These are phyloP conservation scores for Epithemia pelagica DNA, from an alignment of 108 stramenopile genomes.

Conservation along the genomic window DNA sequence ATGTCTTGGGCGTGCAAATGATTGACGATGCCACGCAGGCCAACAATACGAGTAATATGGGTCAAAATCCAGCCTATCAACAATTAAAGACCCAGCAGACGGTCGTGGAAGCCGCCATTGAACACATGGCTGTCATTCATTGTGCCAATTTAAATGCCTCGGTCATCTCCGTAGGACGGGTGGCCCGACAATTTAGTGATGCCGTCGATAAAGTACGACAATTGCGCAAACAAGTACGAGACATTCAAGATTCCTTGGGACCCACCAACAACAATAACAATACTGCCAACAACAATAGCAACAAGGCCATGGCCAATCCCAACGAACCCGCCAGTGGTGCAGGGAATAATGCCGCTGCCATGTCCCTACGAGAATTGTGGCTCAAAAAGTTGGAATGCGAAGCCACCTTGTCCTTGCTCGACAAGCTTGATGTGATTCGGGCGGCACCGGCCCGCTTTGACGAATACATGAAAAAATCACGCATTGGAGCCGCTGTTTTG, in stretches of 20 bases:
- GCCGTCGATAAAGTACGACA: constrained; percentile 55
- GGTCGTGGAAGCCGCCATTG: constrained; percentile 75
- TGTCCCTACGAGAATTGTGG: constrained; percentile 80
- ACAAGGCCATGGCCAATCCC: constrained; percentile 19
- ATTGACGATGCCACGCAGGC: constrained; percentile 19
- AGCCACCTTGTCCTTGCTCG: constrained; percentile 58
- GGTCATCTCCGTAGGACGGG: constrained; percentile 71
- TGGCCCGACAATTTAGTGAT: constrained; percentile 72
- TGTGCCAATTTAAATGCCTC: constrained; percentile 78
- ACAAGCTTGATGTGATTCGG: constrained; percentile 77
- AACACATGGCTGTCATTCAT: constrained; percentile 72
- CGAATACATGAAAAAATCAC: constrained; percentile 33
- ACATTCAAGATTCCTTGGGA: constrained; percentile 69
- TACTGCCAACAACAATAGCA: no score
- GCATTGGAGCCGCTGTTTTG: constrained; percentile 72
- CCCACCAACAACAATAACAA: not conserved
- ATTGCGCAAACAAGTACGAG: constrained; percentile 70
- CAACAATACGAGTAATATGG: constrained; percentile 5
- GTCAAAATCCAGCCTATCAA: constrained; percentile 50
- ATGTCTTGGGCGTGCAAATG: constrained; percentile 66
- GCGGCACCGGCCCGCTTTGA: constrained; percentile 76
- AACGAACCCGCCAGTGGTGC: constrained; percentile 8
- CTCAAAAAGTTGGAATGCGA: constrained; percentile 85
- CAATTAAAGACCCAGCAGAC: constrained; percentile 44
- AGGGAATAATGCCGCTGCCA: constrained; percentile 33